These are phyloP conservation scores for Aspergillus taichungensis DNA, from an alignment of 495 filamentous ascomycete genomes.

Conservation along the genomic window DNA sequence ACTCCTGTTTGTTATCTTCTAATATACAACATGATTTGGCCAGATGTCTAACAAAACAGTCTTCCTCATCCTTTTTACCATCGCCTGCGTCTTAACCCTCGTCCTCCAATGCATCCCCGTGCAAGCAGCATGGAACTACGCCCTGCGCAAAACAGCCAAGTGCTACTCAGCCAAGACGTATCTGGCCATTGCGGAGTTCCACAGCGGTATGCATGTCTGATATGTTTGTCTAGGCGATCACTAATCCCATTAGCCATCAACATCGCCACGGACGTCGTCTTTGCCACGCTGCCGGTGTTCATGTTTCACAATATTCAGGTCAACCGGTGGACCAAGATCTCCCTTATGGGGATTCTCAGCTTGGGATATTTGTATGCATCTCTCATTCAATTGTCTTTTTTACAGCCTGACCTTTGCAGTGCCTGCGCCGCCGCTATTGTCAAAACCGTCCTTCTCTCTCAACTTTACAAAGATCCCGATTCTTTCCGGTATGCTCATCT, in stretches of 20 bases:
- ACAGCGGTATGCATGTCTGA: slow-evolving; percentile 5
- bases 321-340: neutral
- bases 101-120: slow-evolving; percentile 14
- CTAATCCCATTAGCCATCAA: neutral
- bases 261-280: slow-evolving; percentile 2
- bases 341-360: slow-evolving; percentile 4
- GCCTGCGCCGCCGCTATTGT: slow-evolving; percentile 6
- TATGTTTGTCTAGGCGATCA: neutral
- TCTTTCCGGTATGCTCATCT: slow-evolving; percentile 1
- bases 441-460: slow-evolving; percentile 3
- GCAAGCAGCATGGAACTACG: slow-evolving; percentile 10
- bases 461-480: neutral
- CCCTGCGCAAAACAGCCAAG: neutral
- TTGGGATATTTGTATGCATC: slow-evolving; percentile 3
- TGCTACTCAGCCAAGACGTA: slow-evolving; percentile 8
- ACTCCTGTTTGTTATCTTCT: too few species aligned
- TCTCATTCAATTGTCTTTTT: neutral
- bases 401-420: neutral
- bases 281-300: slow-evolving; percentile 3
- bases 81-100: slow-evolving; percentile 10
- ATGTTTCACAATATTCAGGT: slow-evolving; percentile 2
- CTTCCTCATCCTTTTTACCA: slow-evolving; percentile 10
- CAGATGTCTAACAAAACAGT: slow-evolving; percentile 3
- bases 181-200: slow-evolving; percentile 11
- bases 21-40: too few species aligned